Percentiles rank a stretch among this genome's conserved stretches.
These are phyloP conservation scores for Amanita inopinata DNA, from an alignment of 768 basidiomycete species.

Conservation along the genomic window DNA sequence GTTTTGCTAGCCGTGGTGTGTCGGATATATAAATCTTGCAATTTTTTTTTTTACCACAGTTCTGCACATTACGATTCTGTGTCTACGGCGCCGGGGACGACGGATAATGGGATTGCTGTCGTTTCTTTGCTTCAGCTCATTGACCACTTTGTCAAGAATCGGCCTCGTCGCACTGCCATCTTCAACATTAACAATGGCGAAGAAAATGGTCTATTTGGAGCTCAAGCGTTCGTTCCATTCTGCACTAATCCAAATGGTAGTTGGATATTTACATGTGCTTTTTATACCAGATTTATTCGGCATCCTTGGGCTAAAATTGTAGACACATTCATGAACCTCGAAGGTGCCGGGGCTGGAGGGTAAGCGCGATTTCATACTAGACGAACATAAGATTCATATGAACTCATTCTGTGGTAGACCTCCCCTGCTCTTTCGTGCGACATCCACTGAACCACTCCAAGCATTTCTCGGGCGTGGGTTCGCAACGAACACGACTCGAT, in stretches of 20 bases:
- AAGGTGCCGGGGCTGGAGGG: slow-evolving; percentile 77
- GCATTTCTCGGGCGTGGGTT: slow-evolving; percentile 31
- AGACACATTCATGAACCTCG: slow-evolving; percentile 68
- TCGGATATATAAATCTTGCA: neutral
- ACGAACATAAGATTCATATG: neutral
- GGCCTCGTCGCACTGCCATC: slow-evolving; percentile 50
- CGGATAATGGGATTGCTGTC: slow-evolving; percentile 72
- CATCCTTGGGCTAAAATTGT: slow-evolving; percentile 68
- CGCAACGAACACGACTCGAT: slow-evolving; percentile 3
- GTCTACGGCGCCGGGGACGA: slow-evolving; percentile 63
- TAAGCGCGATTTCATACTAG: slow-evolving; percentile 25
- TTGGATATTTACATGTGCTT: neutral
- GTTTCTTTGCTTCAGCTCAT: slow-evolving; percentile 58
- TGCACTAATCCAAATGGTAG: slow-evolving; percentile 1
- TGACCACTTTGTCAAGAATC: slow-evolving; percentile 38
- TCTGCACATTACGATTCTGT: slow-evolving; percentile 82
- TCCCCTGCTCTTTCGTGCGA: slow-evolving; percentile 67
- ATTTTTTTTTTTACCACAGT: neutral
- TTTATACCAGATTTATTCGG: slow-evolving; percentile 42
- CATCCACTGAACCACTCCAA: slow-evolving; percentile 45
- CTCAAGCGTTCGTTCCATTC: slow-evolving; percentile 37
- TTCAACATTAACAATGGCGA: slow-evolving; percentile 87
- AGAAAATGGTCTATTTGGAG: slow-evolving; percentile 68
- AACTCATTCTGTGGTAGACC: slow-evolving; percentile 39
- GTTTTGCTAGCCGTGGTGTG: neutral